Evolutionary conservation across 768 basidiomycete species (phyloP).

Genomic region (Naganishia onofrii): DNA sequence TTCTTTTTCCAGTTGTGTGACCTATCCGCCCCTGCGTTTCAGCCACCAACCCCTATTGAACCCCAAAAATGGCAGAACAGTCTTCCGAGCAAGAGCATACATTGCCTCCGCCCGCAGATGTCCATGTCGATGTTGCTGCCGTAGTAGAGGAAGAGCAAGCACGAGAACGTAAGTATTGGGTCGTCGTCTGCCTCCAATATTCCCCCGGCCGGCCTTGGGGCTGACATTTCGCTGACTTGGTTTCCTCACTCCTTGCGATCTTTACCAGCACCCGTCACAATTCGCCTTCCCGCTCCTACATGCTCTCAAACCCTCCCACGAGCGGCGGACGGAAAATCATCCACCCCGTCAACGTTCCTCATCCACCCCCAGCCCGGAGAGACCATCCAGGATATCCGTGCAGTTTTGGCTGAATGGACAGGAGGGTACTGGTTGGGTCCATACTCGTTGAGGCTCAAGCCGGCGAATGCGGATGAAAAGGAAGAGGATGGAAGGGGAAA

Average conservation of each 20-base stretch:
- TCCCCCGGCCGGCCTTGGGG: not conserved
- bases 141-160: not conserved
- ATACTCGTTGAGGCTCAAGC: conserved; percentile 49
- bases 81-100: conserved; percentile 1
- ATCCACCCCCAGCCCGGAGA: conserved; percentile 48
- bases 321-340: not conserved
- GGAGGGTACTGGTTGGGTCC: conserved; percentile 56
- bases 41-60: too few relatives aligned
- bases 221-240: conserved; percentile 3
- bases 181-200: not conserved
- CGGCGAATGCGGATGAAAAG: conserved; percentile 24
- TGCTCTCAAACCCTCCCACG: conserved; percentile 44
- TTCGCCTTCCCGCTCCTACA: conserved; percentile 44
- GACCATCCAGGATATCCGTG: conserved; percentile 52
- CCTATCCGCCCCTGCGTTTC: too few relatives aligned
- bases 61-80: not conserved
- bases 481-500: conserved; percentile 34
- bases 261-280: conserved; percentile 42
- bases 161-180: not conserved
- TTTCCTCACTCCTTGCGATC: not conserved
- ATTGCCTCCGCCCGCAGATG: not conserved
- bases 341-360: conserved; percentile 35
- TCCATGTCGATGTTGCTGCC: too few relatives aligned
- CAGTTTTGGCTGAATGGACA: conserved; percentile 52
- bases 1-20: too few relatives aligned